Base-by-base conservation (phyloP, 768 basidiomycete genomes). In the Serpula lacrymans region DNA sequence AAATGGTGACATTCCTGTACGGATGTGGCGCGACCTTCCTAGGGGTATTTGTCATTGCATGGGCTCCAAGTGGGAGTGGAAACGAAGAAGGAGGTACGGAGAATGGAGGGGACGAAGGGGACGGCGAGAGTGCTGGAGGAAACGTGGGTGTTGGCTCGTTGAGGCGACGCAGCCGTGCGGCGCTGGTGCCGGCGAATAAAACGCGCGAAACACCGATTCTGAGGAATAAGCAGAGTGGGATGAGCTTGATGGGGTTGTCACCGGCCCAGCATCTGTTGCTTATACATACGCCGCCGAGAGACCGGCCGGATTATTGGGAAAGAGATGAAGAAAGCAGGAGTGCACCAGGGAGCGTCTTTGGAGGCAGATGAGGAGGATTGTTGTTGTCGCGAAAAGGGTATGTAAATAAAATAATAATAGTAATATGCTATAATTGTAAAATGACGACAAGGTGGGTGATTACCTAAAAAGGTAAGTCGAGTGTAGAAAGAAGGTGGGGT, bases 31-130 rank as follows among this genome's bases (percentile, higher is more conserved):
- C 91, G n/a, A 94, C 91, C 2, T 94, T 95, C 51, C 65, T 79
- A 6, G 94, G 93, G 0, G 91, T 96, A 2, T 90, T 88, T 59
- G 77, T 94, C 42, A 84, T 95, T 45, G 86, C 92, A 5, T 84
- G 80, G 73, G 68, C 75, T 2, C 72, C 78, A 18, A 55, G 51
- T 22, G 55, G 44, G 20, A 48, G 42, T 29, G 54, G 54, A 21
- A 43, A 57, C 13, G 67, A 66, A 37, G 54, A 41, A 26, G 47
- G 35, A 25, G 56, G 52, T 7, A 38, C 49, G 11, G 58, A 62
- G 10, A 63, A 57, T 24, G 59, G 59, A 26, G 50, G 58, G 45
- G 51, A 42, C 7, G 62, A 68, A 31, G 53, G 51, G 42, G 47
- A 49, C 9, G 30, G 36, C 25, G 23, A 11, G 6, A 58, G 59